Evolutionary conservation across 1,139 yeast species (phyloP).

Genomic region (Nakaseomyces bracarensis): DNA sequence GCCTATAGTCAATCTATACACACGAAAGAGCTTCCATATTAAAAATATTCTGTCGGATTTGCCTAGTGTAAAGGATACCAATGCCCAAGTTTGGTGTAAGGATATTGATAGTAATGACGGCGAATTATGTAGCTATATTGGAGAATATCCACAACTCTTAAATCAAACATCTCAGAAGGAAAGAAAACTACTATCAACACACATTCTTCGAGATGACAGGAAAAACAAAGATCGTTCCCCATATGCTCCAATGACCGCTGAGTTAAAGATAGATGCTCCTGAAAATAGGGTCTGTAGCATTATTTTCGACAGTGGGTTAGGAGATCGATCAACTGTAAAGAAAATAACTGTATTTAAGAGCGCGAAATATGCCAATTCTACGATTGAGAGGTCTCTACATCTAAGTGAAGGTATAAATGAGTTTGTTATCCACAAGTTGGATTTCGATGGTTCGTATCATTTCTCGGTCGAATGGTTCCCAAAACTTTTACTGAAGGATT

Average conservation of each 20-base stretch:
- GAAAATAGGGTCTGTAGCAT: conserved; percentile 59
- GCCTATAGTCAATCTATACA: conserved; percentile 42
- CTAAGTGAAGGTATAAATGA: conserved; percentile 53
- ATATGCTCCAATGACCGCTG: conserved; percentile 61
- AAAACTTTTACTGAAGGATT: conserved; percentile 38
- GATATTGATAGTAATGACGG: conserved; percentile 37
- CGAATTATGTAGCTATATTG: conserved; percentile 46
- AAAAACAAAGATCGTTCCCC: conserved; percentile 37
- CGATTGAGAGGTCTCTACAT: conserved; percentile 38
- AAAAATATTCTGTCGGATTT: conserved; percentile 43
- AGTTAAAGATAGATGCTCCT: conserved; percentile 47
- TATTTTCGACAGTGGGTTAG: conserved; percentile 42
- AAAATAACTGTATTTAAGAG: conserved; percentile 46
- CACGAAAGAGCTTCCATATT: conserved; percentile 41
- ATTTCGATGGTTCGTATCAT: conserved; percentile 50
- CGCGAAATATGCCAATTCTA: conserved; percentile 12
- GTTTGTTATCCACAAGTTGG: conserved; percentile 53
- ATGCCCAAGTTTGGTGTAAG: conserved; percentile 34
- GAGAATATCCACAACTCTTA: conserved; percentile 46
- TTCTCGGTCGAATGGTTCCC: conserved; percentile 77
- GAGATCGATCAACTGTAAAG: conserved; percentile 50
- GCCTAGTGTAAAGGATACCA: conserved; percentile 49
- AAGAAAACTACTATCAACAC: conserved; percentile 8
- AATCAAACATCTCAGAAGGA: conserved; percentile 19
- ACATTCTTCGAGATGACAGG: conserved; percentile 34